These are phyloP conservation scores for Agrostemma githago DNA, from an alignment of 148 eudicot genomes.

Conservation along the genomic window DNA sequence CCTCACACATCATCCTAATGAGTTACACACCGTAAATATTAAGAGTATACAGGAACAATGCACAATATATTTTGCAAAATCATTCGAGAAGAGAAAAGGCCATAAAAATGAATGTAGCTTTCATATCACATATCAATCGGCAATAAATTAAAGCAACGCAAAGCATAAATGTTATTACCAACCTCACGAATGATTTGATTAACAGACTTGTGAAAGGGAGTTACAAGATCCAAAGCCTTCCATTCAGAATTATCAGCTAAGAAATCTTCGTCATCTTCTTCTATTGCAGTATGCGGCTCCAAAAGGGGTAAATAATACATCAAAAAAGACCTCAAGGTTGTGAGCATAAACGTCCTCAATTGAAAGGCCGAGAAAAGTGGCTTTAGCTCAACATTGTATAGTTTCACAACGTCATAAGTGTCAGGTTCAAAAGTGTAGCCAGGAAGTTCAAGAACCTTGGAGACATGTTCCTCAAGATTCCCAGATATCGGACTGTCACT, in stretches of 20 bases:
- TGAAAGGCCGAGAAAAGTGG: slow-evolving; percentile 85
- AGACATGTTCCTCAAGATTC: slow-evolving; percentile 40
- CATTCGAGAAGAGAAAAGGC: not conserved
- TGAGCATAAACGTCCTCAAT: slow-evolving; percentile 48
- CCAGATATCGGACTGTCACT: slow-evolving; percentile 48
- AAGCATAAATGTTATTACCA: slow-evolving; percentile 16
- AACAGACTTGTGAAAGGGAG: slow-evolving; percentile 76
- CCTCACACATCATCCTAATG: not conserved
- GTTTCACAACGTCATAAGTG: slow-evolving; percentile 45
- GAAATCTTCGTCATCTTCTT: slow-evolving; percentile 83
- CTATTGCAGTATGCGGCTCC: slow-evolving; percentile 55
- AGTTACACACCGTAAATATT: not conserved
- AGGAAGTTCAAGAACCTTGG: slow-evolving; percentile 35
- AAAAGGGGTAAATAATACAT: slow-evolving; percentile 75
- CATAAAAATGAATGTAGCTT: not conserved
- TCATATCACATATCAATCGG: not conserved
- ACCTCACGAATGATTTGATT: slow-evolving; percentile 83
- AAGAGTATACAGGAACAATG: not conserved
- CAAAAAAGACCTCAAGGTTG: slow-evolving; percentile 77
- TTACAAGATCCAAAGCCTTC: slow-evolving; percentile 56
- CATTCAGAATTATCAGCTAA: slow-evolving; percentile 43
- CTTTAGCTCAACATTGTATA: slow-evolving; percentile 54
- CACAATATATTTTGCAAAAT: not conserved
- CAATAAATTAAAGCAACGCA: not conserved
- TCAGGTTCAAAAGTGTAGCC: slow-evolving; percentile 44